Base-by-base conservation (phyloP, 495 filamentous ascomycete genomes). In the Ascobolus immersus region DNA sequence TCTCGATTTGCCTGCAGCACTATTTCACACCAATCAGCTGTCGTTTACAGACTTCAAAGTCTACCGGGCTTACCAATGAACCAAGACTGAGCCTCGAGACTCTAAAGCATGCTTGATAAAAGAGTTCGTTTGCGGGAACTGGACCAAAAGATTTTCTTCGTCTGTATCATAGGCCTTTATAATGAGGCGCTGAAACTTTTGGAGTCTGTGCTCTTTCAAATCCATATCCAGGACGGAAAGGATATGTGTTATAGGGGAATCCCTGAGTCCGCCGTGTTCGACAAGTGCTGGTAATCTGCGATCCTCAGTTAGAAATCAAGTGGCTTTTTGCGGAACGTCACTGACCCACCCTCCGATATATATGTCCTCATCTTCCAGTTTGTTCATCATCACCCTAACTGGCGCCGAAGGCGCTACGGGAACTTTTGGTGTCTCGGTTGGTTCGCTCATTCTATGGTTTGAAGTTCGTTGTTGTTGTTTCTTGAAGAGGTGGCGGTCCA, bases 1-100 rank as follows among this genome's bases (percentile, higher is more conserved):
- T 32, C 86, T 77, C 33, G 80, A 91, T 55, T 82, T 84, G 21
- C 86, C 86, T 79, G 91, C 90, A 20, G 79, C 82, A 63, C 86
- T 93, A 54, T 55, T 53, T 38, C 59, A 36, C 37, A 17, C 33
- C n/a, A 11, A 17, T 32, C 12, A 17, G 24, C 24, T 5, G 8
- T n/a, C 9, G 33, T 11, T 27, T 30, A 30, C 10, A 13, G n/a
- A 34, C 5, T 21, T 29, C n/a, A 19, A 17, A 43, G 30, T 28
- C 21, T 34, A 22, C 36, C 25, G 34, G 39, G 51, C 56, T 55
- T 45, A 78, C 77, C 72, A 81, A 52, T 80, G 77, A 35, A 80
- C 68, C 34, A 77, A 58, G 17, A 77, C 72, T 21, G 59, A 57
- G 23, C 71, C 71, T 21, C 67, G 71, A 14, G 51, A 52, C 55